Evolutionary conservation across 495 filamentous ascomycete genomes (phyloP).

Genomic region (Penicillium macrosclerotiorum): DNA sequence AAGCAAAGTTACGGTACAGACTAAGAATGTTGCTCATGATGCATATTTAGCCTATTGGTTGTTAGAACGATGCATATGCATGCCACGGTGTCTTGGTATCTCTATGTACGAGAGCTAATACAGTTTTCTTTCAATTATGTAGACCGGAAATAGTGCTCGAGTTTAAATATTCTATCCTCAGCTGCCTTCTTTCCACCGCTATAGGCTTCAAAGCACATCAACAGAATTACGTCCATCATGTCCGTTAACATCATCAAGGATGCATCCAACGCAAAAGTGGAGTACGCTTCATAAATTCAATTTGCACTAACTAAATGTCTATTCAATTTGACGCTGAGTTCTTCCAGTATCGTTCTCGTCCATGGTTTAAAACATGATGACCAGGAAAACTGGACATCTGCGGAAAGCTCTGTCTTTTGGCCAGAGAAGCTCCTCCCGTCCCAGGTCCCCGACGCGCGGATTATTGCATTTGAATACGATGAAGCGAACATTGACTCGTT

Average conservation of each 20-base stretch:
- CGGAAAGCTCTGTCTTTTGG: not conserved
- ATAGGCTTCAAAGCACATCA: too few relatives aligned
- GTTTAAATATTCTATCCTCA: too few relatives aligned
- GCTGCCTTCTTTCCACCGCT: too few relatives aligned
- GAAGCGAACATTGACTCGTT: not conserved
- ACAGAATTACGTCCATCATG: not conserved
- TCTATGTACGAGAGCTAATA: too few relatives aligned
- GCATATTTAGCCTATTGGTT: too few relatives aligned
- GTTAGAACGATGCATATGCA: too few relatives aligned
- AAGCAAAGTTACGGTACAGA: too few relatives aligned
- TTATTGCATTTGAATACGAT: not conserved
- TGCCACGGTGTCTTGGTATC: too few relatives aligned
- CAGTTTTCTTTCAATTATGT: too few relatives aligned
- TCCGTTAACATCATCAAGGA: not conserved
- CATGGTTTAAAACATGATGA: not conserved
- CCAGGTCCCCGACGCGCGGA: not conserved
- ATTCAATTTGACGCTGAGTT: too few relatives aligned
- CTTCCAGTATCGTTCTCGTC: not conserved
- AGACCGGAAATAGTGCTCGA: too few relatives aligned
- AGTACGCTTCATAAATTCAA: not conserved
- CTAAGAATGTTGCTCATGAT: too few relatives aligned
- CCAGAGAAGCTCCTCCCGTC: not conserved
- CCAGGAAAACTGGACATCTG: not conserved
- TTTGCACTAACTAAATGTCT: not conserved
- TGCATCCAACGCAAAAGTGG: not conserved